Percentiles rank a stretch among this genome's conserved stretches.
These are phyloP conservation scores for Aspergillus pseudotamarii DNA, from an alignment of 2,329 filamentous ascomycete genomes.

Conservation along the genomic window DNA sequence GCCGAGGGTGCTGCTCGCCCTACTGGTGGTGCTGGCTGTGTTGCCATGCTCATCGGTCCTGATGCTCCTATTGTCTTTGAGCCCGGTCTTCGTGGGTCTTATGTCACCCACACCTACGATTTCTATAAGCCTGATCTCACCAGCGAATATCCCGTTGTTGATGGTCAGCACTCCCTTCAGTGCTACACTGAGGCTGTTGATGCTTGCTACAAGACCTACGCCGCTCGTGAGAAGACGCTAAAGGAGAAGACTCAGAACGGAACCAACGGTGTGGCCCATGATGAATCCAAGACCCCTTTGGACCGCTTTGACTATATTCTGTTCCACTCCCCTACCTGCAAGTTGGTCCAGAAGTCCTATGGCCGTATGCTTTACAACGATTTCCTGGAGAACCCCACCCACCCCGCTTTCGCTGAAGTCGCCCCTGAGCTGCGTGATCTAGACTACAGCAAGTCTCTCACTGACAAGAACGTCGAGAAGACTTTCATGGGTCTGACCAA, in stretches of 20 bases:
- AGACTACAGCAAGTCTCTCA: constrained; percentile 76
- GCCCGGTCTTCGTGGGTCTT: constrained; percentile 76
- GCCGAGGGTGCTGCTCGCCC: constrained; percentile 81
- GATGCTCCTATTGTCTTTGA: constrained; percentile 76
- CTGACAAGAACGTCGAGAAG: constrained; percentile 83
- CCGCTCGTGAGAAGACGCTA: constrained; percentile 68
- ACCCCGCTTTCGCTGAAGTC: constrained; percentile 71
- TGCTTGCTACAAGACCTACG: constrained; percentile 79
- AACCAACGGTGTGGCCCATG: constrained; percentile 50
- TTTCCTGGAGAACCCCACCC: constrained; percentile 71
- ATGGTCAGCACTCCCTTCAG: constrained; percentile 79
- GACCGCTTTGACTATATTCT: constrained; percentile 82
- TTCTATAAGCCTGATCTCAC: constrained; percentile 90
- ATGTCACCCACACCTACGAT: constrained; percentile 84
- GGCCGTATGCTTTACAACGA: constrained; percentile 84
- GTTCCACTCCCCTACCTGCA: constrained; percentile 86
- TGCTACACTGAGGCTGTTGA: constrained; percentile 84
- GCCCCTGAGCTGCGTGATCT: constrained; percentile 75
- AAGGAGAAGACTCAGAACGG: constrained; percentile 50
- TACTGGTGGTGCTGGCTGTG: constrained; percentile 76
- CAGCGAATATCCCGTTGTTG: constrained; percentile 84
- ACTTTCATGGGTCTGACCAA: constrained; percentile 82
- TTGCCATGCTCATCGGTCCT: constrained; percentile 78
- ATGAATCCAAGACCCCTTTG: constrained; percentile 62
- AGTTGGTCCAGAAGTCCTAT: constrained; percentile 83